Conservation (phyloP, 2,329 filamentous ascomycete genomes). For the Pseudogymnoascus sp. region DNA sequence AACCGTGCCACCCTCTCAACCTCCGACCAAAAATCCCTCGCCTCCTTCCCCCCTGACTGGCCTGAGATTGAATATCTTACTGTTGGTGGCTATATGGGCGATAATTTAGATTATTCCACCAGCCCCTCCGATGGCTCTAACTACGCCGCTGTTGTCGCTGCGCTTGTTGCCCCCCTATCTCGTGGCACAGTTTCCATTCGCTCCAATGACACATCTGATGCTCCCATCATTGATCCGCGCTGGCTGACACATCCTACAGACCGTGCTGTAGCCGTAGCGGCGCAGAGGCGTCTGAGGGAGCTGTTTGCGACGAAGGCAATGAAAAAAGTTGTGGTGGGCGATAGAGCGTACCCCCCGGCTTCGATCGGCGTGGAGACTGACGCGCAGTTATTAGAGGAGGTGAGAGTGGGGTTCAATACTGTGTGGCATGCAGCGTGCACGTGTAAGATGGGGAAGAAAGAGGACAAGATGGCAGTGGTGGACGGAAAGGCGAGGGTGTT, state of each 20-base stretch:
- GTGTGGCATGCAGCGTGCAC: conserved; percentile 13
- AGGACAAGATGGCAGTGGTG: conserved; percentile 14
- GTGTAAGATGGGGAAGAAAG: conserved; percentile 14
- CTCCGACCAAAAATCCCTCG: not conserved
- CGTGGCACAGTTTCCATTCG: conserved; percentile 37
- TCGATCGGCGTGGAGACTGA: conserved; percentile 18
- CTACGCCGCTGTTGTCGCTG: conserved; percentile 28
- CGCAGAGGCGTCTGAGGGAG: conserved; percentile 35
- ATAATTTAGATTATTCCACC: not conserved
- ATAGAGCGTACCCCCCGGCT: not conserved
- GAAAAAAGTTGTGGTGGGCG: conserved; percentile 9
- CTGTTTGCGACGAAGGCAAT: conserved; percentile 14
- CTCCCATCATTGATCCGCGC: conserved; percentile 35
- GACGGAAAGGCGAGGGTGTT: conserved; percentile 13
- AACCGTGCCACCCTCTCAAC: not conserved
- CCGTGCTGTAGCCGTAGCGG: conserved; percentile 35
- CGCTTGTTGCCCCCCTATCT: conserved; percentile 34
- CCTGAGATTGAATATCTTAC: not conserved
- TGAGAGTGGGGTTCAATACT: not conserved
- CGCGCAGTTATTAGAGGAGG: conserved; percentile 17
- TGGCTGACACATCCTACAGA: conserved; percentile 38
- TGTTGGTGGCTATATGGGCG: not conserved
- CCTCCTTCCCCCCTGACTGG: conserved; percentile 5
- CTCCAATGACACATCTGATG: conserved; percentile 28
- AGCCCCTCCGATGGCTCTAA: conserved; percentile 26